Base-by-base conservation (phyloP, 129 eudicot genomes). In the Erigeron canadensis region DNA sequence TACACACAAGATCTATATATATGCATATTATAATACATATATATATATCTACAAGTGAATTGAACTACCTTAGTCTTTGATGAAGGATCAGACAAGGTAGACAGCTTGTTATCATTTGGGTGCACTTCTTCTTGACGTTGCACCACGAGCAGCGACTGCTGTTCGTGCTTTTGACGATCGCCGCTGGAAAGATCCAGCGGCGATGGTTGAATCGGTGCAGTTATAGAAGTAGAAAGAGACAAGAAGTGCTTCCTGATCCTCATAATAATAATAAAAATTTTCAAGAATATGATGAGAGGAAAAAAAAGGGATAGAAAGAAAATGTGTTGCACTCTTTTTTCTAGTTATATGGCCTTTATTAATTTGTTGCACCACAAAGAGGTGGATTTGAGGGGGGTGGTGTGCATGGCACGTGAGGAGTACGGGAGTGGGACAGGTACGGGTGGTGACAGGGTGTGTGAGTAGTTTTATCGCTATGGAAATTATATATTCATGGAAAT, bases 351-450 rank as follows among this genome's bases (percentile, higher is more conserved):
- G 67, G 74, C 87, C 82, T 80, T 89, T 77, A 85, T 79, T 89
- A 69, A 86, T 80, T 82, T 84, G 96, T 89, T 89, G 96, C 91
- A 89, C 96, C 96, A 89, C 90, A 84, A 81, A 87, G 60, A 53
- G 59, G 58, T 40, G 63, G 73, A 38, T 55, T 58, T 77, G 81
- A 7, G 74, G 72, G 74, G 72, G 8, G 74, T 63, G 76, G 59
- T 59, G 76, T 16, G 75, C 16, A 65, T 23, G 81, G 75, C 78
- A 83, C 81, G 83, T 75, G 88, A 19, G 80, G n/a, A 57, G 76
- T 79, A 50, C 78, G 65, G 61, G 70, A 53, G 66, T 39, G 57
- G 74, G 86, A 72, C 84, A 76, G 78, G 89, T 79, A 79, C 78
- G 73, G 84, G 80, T 39, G 75, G 73, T 72, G 87, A 68, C 82